Conservation (phyloP, 163 green algal genomes). For the Chloroidium sp. region DNA sequence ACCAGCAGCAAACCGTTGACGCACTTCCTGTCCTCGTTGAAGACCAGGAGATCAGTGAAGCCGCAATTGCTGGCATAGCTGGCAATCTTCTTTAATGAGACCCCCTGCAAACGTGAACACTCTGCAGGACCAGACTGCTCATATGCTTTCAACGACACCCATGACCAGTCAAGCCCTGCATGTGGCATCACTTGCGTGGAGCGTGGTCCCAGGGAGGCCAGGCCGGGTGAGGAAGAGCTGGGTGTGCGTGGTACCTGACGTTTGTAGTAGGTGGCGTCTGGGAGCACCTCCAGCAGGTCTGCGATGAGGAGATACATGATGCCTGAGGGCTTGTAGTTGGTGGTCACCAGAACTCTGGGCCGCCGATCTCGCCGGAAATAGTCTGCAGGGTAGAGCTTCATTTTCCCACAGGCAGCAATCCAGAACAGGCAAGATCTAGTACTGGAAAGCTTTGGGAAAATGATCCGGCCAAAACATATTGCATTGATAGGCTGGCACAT, state of each 20-base stretch:
- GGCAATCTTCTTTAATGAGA: conserved; percentile 89
- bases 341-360: conserved; percentile 91
- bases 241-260: conserved; percentile 31
- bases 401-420: not conserved
- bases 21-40: conserved; percentile 93
- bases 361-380: conserved; percentile 59
- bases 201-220: too few relatives aligned
- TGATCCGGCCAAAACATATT: not conserved
- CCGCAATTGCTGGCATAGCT: conserved; percentile 73
- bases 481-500: not conserved
- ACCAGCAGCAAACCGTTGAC: conserved; percentile 85
- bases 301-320: conserved; percentile 84
- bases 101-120: conserved; percentile 28
- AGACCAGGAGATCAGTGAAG: conserved; percentile 91
- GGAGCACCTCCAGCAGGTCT: conserved; percentile 84
- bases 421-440: not conserved
- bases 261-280: conserved; percentile 86
- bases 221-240: not conserved
- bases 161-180: not conserved
- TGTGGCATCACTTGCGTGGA: not conserved
- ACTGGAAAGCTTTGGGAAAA: too few relatives aligned
- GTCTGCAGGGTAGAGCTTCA: conserved; percentile 24
- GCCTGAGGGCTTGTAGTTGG: conserved; percentile 69
- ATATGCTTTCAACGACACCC: not conserved
- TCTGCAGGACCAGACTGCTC: not conserved